Evolutionary conservation across 805 yeast species (phyloP).

Genomic region (Maudiozyma bulderi): DNA sequence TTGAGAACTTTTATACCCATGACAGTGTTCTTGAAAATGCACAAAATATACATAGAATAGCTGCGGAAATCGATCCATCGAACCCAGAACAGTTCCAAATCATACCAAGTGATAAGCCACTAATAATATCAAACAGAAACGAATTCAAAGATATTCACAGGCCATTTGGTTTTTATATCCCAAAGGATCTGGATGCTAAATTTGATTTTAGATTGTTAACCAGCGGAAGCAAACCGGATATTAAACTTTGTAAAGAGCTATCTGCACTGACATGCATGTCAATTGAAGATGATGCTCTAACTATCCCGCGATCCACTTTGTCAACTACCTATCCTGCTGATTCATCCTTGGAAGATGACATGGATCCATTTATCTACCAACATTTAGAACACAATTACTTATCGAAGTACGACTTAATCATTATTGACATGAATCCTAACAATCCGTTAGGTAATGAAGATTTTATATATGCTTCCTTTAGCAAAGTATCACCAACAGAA

Average conservation of each 20-base stretch:
- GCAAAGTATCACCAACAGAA: background rate
- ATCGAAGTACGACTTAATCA: conserved; percentile 38
- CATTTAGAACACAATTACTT: conserved; percentile 34
- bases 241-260: background rate
- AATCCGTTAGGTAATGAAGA: conserved; percentile 6
- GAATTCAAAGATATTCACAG: background rate
- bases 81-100: background rate
- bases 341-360: conserved; percentile 46
- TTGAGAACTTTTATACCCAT: conserved; percentile 35
- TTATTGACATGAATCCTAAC: conserved; percentile 33
- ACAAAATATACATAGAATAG: background rate
- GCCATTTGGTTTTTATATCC: conserved; percentile 1
- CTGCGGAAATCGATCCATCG: too few species aligned
- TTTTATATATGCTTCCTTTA: conserved; percentile 16
- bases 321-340: conserved; percentile 34
- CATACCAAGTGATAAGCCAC: background rate
- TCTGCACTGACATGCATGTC: conserved; percentile 36
- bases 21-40: background rate
- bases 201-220: conserved; percentile 13
- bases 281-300: conserved; percentile 28
- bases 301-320: conserved; percentile 44
- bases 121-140: background rate
- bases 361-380: conserved; percentile 40
- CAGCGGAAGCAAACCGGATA: background rate
- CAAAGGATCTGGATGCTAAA: conserved; percentile 1